A percentile compares a stretch with the other conserved stretches of the same genome.
These are phyloP conservation scores for Tetracladium maxilliforme DNA, from an alignment of 2,329 filamentous ascomycete genomes.

Conservation along the genomic window DNA sequence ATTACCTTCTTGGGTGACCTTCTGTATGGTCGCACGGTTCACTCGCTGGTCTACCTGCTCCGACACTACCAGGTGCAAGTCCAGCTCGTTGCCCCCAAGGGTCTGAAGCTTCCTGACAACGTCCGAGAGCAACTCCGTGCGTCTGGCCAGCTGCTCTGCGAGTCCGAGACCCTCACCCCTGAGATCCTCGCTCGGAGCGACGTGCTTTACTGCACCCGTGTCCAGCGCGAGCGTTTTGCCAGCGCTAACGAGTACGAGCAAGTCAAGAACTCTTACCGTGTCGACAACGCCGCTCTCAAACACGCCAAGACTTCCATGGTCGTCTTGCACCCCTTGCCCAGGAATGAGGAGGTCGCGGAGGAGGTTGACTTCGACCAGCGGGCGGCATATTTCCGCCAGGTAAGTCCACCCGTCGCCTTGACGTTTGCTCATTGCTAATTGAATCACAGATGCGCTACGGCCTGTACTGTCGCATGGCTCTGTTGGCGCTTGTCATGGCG, in stretches of 20 bases:
- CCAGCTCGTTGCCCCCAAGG: conserved; percentile 76
- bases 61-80: conserved; percentile 91
- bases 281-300: conserved; percentile 83
- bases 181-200: conserved; percentile 80
- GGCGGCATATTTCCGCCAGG: conserved; percentile 98
- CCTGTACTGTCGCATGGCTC: conserved; percentile 93
- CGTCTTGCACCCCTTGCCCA: conserved; percentile 87
- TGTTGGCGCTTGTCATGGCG: conserved; percentile 84
- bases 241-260: conserved; percentile 66
- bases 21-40: conserved; percentile 83
- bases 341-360: conserved; percentile 85
- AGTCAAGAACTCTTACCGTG: conserved; percentile 76
- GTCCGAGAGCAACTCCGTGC: conserved; percentile 57
- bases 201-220: conserved; percentile 90
- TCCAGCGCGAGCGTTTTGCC: conserved; percentile 94
- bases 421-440: conserved; percentile 1
- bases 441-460: conserved; percentile 78
- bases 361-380: conserved; percentile 97
- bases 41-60: conserved; percentile 87
- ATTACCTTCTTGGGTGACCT: conserved; percentile 95
- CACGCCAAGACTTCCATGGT: conserved; percentile 87
- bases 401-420: too few relatives aligned
- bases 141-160: conserved; percentile 63
- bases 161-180: conserved; percentile 66
- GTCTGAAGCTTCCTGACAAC: conserved; percentile 60